Base-by-base conservation (phyloP, 108 stramenopile genomes). In the Fistulifera pelliculosa region DNA sequence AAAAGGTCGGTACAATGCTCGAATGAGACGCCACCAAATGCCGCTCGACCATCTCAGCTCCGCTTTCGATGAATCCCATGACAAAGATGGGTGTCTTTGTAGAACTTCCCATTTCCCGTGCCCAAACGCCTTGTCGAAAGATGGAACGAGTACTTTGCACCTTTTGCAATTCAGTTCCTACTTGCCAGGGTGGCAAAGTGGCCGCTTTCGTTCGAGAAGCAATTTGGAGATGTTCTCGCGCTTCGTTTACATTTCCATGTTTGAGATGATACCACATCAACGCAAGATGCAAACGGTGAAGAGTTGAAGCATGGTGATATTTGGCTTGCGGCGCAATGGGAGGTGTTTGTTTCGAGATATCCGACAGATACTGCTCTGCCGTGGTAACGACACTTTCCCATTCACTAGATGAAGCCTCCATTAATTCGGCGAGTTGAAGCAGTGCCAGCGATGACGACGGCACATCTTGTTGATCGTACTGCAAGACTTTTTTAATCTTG, bases 41-140 rank as follows among this genome's bases (percentile, higher is more conserved):
- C 43, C 83, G 58, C 44, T 94, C 92, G 55, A 94, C 44, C 8
- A 94, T 64, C 23, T 87, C 90, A 0, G 86, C 86, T 41, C 92
- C 92, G 48, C 79, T 79, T 24, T 88, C 54, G 7, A 82, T 79
- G 67, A 94, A 87, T 12, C 92, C 92, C 68, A 94, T 81, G 53
- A 94, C 75, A 53, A 94, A 94, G 31, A 94, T 84, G 16, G 85
- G 91, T 17, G 56, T 57, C 2, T 61, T 43, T 15, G 79, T 64
- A 27, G 65, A 17, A 27, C 81, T 85, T 27, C 85, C 85, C 25
- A 86, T 68, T 0, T 58, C 66, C 24, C 58, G 44, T 2, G 90
- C 79, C 60, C 76, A 91, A 54, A 91, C 87, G 0, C 75, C 72
- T 11, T 45, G 24, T 1, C 43, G 50, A 56, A 91, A 91, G 19